Evolutionary conservation across 164 flowering plant genomes (phyloP), one percentile per base, ranked within the genome.

Genomic region (Protea cynaroides): DNA sequence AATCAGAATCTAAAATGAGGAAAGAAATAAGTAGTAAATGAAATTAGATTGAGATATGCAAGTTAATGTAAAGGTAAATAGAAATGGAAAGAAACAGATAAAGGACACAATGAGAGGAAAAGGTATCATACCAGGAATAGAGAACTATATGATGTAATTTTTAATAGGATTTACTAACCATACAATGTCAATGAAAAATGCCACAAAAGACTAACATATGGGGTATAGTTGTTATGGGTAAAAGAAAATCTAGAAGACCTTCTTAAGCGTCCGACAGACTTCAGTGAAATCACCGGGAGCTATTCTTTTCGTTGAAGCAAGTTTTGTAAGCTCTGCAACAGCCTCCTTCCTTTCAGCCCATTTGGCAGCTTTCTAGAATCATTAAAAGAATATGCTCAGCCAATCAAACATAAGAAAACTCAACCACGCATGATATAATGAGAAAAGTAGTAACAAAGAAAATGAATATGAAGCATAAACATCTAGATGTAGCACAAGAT

Each of bases 311-410:
- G 91, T 85, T 40, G 97, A 92, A 65, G 97, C 94, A 74, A 95
- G 96, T 65, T 90, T 89, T 38, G 92, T 88, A 50, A 95, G 81
- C 76, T 95, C 97, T 25, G 91, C 90, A 69, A 92, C 97, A 63
- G 96, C 97, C 58, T 92, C 97, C 75, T 89, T 95, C 64, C 99
- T 68, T 73, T 95, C 99, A 46, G 92, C 87, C 99, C 99, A 92
- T 73, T 95, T 95, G 53, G 92, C 63, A 67, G 96, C 97, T 95
- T 95, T 95, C 99, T 95, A 63, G 9, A 68, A 70, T 19, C 29
- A 65, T 23, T 22, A 4, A 64, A 62, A 62, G 25, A 58, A 1
- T 17, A 29, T 5, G 15, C 40, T 56, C 52, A 65, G 14, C 60
- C n/a, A 63, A 53, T 24, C 43, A 49, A 63, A 34, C 36, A 22